Evolutionary conservation across 352 stramenopile species (phyloP).

Genomic region (Phytopythium ostracodes): DNA sequence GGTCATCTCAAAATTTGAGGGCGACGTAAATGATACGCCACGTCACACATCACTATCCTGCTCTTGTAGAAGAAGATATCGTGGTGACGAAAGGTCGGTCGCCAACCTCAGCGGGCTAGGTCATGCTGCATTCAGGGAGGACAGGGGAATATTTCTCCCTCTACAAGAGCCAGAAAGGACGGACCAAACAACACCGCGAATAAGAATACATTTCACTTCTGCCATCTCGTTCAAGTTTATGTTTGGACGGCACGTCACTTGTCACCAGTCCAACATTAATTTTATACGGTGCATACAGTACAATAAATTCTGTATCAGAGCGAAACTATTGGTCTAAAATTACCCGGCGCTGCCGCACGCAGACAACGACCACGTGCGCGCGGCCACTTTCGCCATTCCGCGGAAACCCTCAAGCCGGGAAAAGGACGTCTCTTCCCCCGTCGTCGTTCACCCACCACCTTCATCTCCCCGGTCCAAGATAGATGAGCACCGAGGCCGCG

Average conservation of each 20-base stretch:
- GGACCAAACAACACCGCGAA: neutral
- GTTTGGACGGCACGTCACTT: no score
- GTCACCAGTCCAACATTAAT: neutral
- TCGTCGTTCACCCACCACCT: no score
- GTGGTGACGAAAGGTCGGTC: constrained; percentile 3
- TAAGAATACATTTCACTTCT: neutral
- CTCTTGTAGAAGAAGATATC: constrained; percentile 3
- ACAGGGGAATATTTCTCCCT: constrained; percentile 3
- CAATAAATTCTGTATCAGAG: neutral
- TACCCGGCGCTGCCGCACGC: neutral
- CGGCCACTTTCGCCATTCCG: neutral
- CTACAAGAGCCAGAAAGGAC: constrained; percentile 4
- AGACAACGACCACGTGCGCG: neutral
- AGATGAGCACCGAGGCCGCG: constrained; percentile 27
- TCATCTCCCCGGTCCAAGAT: constrained; percentile 14
- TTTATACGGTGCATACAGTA: neutral
- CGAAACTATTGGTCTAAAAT: neutral
- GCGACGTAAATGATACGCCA: neutral
- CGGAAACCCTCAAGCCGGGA: neutral
- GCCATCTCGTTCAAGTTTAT: no score
- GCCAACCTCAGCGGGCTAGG: neutral
- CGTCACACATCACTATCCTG: neutral
- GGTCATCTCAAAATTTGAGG: neutral
- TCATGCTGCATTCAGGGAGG: neutral
- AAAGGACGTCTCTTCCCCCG: no score